phyloP scores from a whole-genome alignment of 768 basidiomycete species.

The Mycena floridula region DNA sequence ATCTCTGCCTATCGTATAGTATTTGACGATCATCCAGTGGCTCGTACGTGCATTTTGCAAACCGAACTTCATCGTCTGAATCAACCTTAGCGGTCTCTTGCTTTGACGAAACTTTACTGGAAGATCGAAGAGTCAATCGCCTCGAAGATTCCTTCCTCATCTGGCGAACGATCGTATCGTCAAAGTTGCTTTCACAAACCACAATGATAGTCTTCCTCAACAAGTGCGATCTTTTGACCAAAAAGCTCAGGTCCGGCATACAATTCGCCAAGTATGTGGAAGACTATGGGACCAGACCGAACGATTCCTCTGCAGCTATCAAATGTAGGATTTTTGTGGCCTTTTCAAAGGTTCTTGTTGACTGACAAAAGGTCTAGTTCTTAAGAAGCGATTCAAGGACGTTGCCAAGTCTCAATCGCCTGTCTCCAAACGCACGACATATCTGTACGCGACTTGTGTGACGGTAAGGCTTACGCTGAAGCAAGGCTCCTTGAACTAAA shows the following conservation, averaged over 20 bases:
- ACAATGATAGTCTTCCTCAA: constrained; percentile 71
- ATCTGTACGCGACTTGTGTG: constrained; percentile 55
- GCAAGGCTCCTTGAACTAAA: not conserved
- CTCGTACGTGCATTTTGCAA: constrained; percentile 42
- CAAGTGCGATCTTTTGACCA: constrained; percentile 59
- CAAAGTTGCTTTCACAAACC: constrained; percentile 50
- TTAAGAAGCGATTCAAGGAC: constrained; percentile 37
- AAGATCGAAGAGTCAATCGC: constrained; percentile 54
- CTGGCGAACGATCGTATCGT: constrained; percentile 59
- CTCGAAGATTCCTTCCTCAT: constrained; percentile 69
- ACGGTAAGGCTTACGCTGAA: constrained; percentile 21
- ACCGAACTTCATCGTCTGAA: too few relatives aligned
- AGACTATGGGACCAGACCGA: constrained; percentile 48
- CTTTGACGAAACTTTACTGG: too few relatives aligned
- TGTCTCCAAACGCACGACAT: constrained; percentile 37
- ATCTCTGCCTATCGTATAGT: constrained; percentile 8
- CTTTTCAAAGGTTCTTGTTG: too few relatives aligned
- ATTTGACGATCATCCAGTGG: constrained; percentile 27
- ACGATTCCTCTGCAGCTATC: too few relatives aligned
- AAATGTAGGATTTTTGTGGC: too few relatives aligned
- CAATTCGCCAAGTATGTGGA: too few relatives aligned
- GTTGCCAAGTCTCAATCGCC: constrained; percentile 50
- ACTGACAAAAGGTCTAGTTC: constrained; percentile 61
- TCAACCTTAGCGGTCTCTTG: constrained; percentile 55
- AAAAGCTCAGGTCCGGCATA: constrained; percentile 41